A percentile compares a stretch with the other conserved stretches of the same genome.
Evolutionary conservation across 805 yeast species (phyloP).

Genomic region (Wickerhamiella brachini): DNA sequence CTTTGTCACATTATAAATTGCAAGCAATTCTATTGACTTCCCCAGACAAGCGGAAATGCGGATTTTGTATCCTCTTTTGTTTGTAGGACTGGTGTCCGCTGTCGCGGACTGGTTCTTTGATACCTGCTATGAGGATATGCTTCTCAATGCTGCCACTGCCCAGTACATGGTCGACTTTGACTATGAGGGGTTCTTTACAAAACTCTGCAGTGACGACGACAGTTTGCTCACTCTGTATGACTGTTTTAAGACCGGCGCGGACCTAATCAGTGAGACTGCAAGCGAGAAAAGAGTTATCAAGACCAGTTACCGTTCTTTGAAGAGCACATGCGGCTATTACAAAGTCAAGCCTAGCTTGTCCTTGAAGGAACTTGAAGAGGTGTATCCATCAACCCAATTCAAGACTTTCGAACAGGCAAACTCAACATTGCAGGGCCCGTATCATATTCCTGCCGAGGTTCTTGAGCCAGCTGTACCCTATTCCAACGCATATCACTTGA

Average conservation of each 20-base stretch:
- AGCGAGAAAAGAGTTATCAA: background rate
- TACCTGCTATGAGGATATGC: background rate
- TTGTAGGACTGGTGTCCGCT: background rate
- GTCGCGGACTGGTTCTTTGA: background rate
- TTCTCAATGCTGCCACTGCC: background rate
- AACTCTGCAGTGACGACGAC: background rate
- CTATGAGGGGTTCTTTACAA: background rate
- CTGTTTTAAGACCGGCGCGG: background rate
- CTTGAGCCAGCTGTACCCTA: background rate
- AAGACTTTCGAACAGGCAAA: background rate
- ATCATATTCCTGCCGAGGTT: background rate
- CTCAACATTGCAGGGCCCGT: background rate
- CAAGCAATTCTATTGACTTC: background rate
- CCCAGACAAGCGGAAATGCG: background rate
- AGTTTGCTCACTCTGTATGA: background rate
- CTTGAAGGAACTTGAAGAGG: background rate
- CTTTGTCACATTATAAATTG: background rate
- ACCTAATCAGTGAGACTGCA: background rate
- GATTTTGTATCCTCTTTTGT: background rate
- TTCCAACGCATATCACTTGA: background rate
- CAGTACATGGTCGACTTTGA: background rate
- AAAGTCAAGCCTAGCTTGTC: background rate
- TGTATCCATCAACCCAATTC: background rate
- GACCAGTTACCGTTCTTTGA: background rate
- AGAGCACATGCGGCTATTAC: background rate